Percentiles rank a stretch among this genome's conserved stretches.
These are phyloP conservation scores for Eustoma russellianum DNA, from an alignment of 257 asterid species.

Conservation along the genomic window DNA sequence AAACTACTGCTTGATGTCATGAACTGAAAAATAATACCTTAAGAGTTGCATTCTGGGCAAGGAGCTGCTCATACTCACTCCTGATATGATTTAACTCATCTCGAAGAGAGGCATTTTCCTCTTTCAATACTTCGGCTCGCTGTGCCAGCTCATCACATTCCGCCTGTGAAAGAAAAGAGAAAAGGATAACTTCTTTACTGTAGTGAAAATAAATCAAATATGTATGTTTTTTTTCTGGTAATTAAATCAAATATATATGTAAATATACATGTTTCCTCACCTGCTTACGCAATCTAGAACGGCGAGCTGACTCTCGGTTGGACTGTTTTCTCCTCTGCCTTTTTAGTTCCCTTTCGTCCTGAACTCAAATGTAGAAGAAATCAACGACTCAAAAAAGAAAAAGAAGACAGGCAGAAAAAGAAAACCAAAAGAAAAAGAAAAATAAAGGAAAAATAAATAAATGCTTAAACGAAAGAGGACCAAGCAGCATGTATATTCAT, in stretches of 20 bases:
- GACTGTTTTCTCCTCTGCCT: slow-evolving; percentile 82
- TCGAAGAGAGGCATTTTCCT: slow-evolving; percentile 76
- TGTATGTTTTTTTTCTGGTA: no score
- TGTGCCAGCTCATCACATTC: slow-evolving; percentile 94
- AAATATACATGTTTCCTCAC: slow-evolving; percentile 28
- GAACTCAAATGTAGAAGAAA: slow-evolving; percentile 16
- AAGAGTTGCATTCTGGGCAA: slow-evolving; percentile 69
- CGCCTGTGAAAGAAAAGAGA: slow-evolving; percentile 34
- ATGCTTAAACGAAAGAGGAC: no score
- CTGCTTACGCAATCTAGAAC: slow-evolving; percentile 86
- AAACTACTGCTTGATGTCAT: not conserved
- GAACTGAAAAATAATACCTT: slow-evolving; percentile 43
- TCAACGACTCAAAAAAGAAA: no score
- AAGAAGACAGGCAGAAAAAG: no score
- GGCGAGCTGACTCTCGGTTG: slow-evolving; percentile 80
- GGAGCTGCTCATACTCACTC: slow-evolving; percentile 66
- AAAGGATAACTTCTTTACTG: no score
- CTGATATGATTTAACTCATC: slow-evolving; percentile 68
- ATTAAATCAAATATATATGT: no score
- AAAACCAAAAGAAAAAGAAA: no score
- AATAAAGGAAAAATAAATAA: no score
- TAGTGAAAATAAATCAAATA: no score
- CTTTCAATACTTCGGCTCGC: slow-evolving; percentile 67
- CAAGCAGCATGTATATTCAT: no score
- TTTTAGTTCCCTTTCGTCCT: slow-evolving; percentile 89